Evolutionary conservation across 805 yeast species (phyloP), one percentile per base, ranked within the genome.

Genomic region (Metschnikowia koreensis): DNA sequence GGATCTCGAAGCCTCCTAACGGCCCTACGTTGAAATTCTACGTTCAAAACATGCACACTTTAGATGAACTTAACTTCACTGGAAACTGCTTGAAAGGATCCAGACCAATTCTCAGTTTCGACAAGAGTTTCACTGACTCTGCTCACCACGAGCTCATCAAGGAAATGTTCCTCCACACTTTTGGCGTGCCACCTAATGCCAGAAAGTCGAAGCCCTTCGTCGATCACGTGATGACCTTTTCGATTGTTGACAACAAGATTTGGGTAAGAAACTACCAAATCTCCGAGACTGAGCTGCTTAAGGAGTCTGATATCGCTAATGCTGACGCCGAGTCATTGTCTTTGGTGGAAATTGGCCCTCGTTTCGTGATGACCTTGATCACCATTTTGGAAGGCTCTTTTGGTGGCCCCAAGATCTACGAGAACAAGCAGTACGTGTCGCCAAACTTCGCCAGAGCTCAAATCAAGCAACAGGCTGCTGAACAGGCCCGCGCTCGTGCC

Each of bases 181-280:
- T 94, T 67, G 99, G 99, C 50, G 98, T 94, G 1, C 99, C 99
- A 48, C 97, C 97, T 56, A 77, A 80, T 51, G 89, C 97, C 6
- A 83, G 98, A 72, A 92, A 88, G 70, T 77, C 90, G 43, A 94
- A 94, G 74, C 99, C 99, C 9, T 94, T 94, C 64, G 74, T 91
- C 55, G 99, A 94, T 70, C 98, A 92, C 65, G 97, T 94, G 27
- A 82, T 92, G 86, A 85, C 97, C 8, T 91, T 94, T 66, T 83
- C 92, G 57, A 83, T 93, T 50, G 96, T 91, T 29, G 99, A 94
- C 71, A 87, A 87, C 65, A 92, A 92, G 73, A 80, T 94, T 52
- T 94, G 99, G 99, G 82, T 92, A 53, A 84, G 99, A 73, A 92
- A 91, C 71, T 94, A 86, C 68, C 98, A 94, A 74, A 90, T 94